These are phyloP conservation scores for Chenopodium album DNA, from an alignment of 148 eudicot species.

Conservation along the genomic window DNA sequence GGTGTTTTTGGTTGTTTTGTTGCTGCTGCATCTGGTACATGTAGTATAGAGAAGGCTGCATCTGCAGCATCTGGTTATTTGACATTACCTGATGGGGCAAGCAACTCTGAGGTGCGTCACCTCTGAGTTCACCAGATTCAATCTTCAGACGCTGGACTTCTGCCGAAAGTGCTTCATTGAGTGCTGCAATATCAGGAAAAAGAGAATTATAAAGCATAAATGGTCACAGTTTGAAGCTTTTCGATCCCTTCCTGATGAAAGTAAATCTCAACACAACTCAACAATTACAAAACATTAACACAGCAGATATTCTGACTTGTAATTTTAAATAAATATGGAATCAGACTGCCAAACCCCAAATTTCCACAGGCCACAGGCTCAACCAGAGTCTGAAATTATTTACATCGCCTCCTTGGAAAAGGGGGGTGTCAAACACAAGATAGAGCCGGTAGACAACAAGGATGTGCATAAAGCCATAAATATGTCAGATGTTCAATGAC, in stretches of 20 bases:
- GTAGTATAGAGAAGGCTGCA: constrained; percentile 20
- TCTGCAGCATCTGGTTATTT: constrained; percentile 18
- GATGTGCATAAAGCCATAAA: no score
- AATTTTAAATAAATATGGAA: neutral
- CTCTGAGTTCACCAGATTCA: constrained; percentile 17
- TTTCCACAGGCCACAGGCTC: neutral
- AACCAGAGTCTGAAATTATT: neutral
- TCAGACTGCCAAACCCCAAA: neutral
- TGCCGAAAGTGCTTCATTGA: constrained; percentile 40
- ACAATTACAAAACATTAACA: neutral
- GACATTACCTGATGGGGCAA: constrained; percentile 21
- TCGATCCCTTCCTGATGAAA: neutral
- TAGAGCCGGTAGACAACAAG: no score
- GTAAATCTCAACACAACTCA: neutral
- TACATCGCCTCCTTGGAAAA: neutral
- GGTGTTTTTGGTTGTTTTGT: constrained; percentile 15
- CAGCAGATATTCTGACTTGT: neutral
- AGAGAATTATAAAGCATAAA: neutral
- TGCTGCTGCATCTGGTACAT: constrained; percentile 19
- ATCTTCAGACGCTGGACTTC: constrained; percentile 46
- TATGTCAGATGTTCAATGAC: no score
- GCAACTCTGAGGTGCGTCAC: constrained; percentile 9
- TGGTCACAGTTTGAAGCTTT: neutral
- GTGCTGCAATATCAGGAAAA: constrained; percentile 28
- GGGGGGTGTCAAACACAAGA: neutral